Evolutionary conservation across 768 basidiomycete species (phyloP).

Genomic region (Royoungia palumana): DNA sequence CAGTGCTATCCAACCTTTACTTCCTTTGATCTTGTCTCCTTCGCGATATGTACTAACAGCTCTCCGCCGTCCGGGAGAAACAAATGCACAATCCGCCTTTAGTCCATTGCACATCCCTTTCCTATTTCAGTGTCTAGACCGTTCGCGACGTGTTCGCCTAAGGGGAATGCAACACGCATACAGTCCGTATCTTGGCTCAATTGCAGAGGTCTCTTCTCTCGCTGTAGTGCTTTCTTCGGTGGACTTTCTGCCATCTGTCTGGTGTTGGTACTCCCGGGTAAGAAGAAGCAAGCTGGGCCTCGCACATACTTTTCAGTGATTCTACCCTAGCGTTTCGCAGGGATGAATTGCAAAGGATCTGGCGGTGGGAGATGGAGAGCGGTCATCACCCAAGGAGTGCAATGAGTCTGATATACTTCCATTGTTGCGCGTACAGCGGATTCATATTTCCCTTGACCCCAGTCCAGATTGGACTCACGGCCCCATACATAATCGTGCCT

Average conservation of each 20-base stretch:
- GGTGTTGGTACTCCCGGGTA: slow-evolving; percentile 40
- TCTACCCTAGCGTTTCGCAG: slow-evolving; percentile 69
- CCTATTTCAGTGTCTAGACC: slow-evolving; percentile 53
- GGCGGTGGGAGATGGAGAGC: slow-evolving; percentile 90
- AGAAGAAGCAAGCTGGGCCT: slow-evolving; percentile 42
- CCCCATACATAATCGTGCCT: slow-evolving; percentile 62
- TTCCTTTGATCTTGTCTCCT: background rate
- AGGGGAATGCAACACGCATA: slow-evolving; percentile 41
- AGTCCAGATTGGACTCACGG: slow-evolving; percentile 54
- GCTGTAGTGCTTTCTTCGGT: slow-evolving; percentile 49
- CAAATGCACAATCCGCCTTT: slow-evolving; percentile 26
- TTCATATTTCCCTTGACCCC: slow-evolving; percentile 32
- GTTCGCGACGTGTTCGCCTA: slow-evolving; percentile 55
- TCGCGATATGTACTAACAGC: slow-evolving; percentile 8
- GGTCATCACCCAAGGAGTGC: slow-evolving; percentile 83
- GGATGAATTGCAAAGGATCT: slow-evolving; percentile 77
- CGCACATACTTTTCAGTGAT: slow-evolving; percentile 33
- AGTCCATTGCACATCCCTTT: slow-evolving; percentile 53
- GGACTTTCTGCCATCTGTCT: slow-evolving; percentile 47
- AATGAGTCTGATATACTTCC: slow-evolving; percentile 48
- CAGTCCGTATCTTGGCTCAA: slow-evolving; percentile 46
- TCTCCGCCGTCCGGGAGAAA: slow-evolving; percentile 33
- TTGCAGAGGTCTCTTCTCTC: slow-evolving; percentile 52
- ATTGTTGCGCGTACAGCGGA: slow-evolving; percentile 8
- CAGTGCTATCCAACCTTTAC: background rate